Conservation (phyloP, 306 rosid genomes). For the Sechiopsis laciniata region DNA sequence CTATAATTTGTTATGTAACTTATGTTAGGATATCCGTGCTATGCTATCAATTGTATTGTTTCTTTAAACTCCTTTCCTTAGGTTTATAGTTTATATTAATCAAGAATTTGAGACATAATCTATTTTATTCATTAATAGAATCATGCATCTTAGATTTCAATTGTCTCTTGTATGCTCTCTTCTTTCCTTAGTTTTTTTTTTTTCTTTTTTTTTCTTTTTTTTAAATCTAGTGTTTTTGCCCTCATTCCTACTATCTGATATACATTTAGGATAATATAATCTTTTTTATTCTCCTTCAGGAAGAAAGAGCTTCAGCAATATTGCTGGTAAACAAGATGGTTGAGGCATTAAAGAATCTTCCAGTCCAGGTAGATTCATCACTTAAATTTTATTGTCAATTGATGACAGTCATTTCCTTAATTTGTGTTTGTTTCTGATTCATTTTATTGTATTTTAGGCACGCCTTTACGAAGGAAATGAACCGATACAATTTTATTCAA, state of each 20-base stretch:
- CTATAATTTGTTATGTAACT: too few relatives aligned
- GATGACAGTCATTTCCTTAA: constrained; percentile 16
- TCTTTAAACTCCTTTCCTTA: too few relatives aligned
- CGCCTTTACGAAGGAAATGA: constrained; percentile 85
- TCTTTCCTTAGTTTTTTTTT: too few relatives aligned
- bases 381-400: constrained; percentile 8
- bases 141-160: too few relatives aligned
- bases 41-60: too few relatives aligned
- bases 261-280: background rate
- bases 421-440: constrained; percentile 32
- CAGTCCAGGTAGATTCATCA: constrained; percentile 58
- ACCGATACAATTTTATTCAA: constrained; percentile 69
- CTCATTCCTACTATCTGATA: background rate
- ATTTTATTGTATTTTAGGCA: constrained; percentile 46
- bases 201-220: too few relatives aligned
- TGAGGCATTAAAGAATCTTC: constrained; percentile 74
- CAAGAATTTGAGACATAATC: too few relatives aligned
- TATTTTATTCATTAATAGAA: too few relatives aligned
- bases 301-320: constrained; percentile 67
- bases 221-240: too few relatives aligned
- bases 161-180: background rate
- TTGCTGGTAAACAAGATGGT: constrained; percentile 74
- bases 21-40: too few relatives aligned
- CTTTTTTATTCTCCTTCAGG: constrained; percentile 42
- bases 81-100: too few relatives aligned